These are phyloP conservation scores for Kodamaea fukazawae DNA, from an alignment of 805 yeast genomes.

Conservation along the genomic window DNA sequence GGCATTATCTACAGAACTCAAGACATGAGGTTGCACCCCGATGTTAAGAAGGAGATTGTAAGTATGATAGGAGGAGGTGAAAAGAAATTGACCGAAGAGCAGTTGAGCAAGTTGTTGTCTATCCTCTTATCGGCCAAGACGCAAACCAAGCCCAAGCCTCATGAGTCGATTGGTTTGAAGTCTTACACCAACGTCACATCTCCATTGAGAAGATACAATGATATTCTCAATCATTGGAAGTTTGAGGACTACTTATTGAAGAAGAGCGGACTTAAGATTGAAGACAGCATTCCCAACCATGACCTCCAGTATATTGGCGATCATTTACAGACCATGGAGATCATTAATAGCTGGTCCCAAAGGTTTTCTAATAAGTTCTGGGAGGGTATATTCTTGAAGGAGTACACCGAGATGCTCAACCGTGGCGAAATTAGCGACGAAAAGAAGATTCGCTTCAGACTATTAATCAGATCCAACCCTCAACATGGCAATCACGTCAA, in stretches of 20 bases:
- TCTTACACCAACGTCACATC: slow-evolving; percentile 73
- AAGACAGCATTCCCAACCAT: slow-evolving; percentile 2
- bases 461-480: slow-evolving; percentile 24
- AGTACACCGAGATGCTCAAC: slow-evolving; percentile 21
- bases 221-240: slow-evolving; percentile 69
- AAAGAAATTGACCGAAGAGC: slow-evolving; percentile 29
- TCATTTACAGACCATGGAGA: slow-evolving; percentile 33
- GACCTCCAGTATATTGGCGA: slow-evolving; percentile 20
- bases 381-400: slow-evolving; percentile 35
- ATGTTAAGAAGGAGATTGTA: slow-evolving; percentile 24
- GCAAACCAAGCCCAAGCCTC: slow-evolving; percentile 45
- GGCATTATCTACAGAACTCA: slow-evolving; percentile 52
- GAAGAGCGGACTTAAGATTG: neutral
- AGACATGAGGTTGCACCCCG: slow-evolving; percentile 24
- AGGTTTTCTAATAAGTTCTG: slow-evolving; percentile 31
- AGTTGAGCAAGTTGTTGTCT: slow-evolving; percentile 42
- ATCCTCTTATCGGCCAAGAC: slow-evolving; percentile 54
- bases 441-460: slow-evolving; percentile 21
- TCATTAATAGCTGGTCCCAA: slow-evolving; percentile 24
- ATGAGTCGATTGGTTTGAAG: slow-evolving; percentile 61
- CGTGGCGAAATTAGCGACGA: slow-evolving; percentile 11
- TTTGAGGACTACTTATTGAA: slow-evolving; percentile 11
- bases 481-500: slow-evolving; percentile 23
- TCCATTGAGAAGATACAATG: slow-evolving; percentile 26
- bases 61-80: slow-evolving; percentile 16